Conservation (phyloP, 345 rosid genomes). For the Aquilaria yunnanensis region DNA sequence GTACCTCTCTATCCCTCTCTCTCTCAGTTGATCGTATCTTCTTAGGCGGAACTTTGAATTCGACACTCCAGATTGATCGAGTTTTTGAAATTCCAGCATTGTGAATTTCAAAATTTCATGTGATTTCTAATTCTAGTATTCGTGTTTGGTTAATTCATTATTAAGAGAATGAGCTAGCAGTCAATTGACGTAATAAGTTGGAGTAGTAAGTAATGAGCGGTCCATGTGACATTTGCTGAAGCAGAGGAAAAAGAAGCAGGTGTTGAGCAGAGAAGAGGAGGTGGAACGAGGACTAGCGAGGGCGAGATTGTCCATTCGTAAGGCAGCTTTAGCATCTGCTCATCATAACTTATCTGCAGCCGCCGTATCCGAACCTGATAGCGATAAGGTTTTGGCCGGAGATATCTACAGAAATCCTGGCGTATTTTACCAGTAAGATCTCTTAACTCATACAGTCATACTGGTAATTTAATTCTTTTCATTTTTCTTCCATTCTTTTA, state of each 20-base stretch:
- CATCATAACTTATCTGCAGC: conserved; percentile 20
- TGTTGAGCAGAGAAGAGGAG: conserved; percentile 22
- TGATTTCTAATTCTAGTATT: neutral
- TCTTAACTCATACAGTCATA: neutral
- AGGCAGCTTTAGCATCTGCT: conserved; percentile 23
- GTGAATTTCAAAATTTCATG: neutral
- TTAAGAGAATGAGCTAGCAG: neutral
- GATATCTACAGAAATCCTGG: conserved; percentile 49
- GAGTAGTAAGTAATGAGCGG: too few species aligned
- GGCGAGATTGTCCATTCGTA: conserved; percentile 57
- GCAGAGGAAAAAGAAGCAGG: conserved; percentile 35
- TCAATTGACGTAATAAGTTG: neutral
- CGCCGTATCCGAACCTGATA: neutral
- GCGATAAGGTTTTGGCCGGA: conserved; percentile 14
- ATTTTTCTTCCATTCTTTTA: neutral
- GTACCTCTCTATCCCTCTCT: conserved; percentile 6
- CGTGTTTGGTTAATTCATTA: neutral
- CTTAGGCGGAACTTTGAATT: neutral
- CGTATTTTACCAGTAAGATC: conserved; percentile 55
- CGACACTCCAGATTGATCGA: neutral
- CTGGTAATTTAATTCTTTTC: neutral
- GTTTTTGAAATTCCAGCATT: neutral
- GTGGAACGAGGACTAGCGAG: conserved; percentile 50
- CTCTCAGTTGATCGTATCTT: neutral
- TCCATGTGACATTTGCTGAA: neutral